Evolutionary conservation across 1,284 basidiomycete species (phyloP), one percentile per base, ranked within the genome.

Genomic region (Cutaneotrichosporon cavernicola): DNA sequence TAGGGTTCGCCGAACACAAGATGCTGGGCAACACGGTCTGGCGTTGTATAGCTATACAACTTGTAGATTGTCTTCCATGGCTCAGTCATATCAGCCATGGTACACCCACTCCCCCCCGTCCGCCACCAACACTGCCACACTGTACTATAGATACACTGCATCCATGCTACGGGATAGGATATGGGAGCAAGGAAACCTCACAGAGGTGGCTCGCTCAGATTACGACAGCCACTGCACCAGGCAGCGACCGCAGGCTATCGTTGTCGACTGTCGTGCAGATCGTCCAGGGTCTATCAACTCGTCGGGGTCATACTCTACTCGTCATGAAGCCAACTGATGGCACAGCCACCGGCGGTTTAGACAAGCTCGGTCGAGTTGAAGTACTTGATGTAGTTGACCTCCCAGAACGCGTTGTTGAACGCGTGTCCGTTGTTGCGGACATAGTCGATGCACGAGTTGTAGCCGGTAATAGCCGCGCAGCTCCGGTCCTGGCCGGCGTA

Each of bases 381-480:
- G 62, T 66, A 66, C 71, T 76, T 79, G 72, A 81, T 78, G 65
- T 73, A 79, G n/a, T 70, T 65, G 61, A 81, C 67, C 72, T 79
- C 77, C 81, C 81, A 82, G 90, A 90, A 95, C 71, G 92, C 92
- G 70, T 94, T 84, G 10, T 74, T 73, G 76, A 95, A 89, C 5
- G 89, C 83, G 52, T 82, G 82, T 40, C 92, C 92, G 62, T 85
- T 85, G 60, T 85, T 85, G 67, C 83, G 83, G 22, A 95, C 87
- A 75, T 88, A 96, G 32, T 86, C 86, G 62, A 87, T 83, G 71
- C 92, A 96, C 10, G 88, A 89, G 40, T 86, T 80, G 77, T 87
- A 88, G 55, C 91, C 91, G 18, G 92, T 95, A 69, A 85, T 83
- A 70, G 86, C 81, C n/a, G 90, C 89, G 73, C 92, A 96, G 73